Evolutionary conservation across 1,284 basidiomycete genomes (phyloP).

Genomic region (Microbotryum violaceum): DNA sequence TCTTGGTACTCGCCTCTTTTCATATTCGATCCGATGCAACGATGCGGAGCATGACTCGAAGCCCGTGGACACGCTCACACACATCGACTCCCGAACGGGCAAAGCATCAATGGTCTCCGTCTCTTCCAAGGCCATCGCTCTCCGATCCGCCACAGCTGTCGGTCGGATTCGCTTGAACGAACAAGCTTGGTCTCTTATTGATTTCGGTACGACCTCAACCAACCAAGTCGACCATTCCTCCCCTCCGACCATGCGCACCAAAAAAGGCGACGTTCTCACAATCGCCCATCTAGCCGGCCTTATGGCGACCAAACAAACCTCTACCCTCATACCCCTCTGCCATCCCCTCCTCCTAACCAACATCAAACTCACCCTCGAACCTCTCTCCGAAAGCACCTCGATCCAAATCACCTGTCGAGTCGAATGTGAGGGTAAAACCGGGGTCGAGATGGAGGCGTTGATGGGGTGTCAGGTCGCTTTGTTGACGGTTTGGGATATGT

Average conservation of each 20-base stretch:
- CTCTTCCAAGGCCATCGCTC: constrained; percentile 56
- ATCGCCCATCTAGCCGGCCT: constrained; percentile 76
- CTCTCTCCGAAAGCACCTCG: constrained; percentile 42
- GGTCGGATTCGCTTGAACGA: constrained; percentile 66
- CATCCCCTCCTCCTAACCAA: constrained; percentile 68
- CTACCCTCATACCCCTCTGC: constrained; percentile 74
- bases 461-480: constrained; percentile 70
- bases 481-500: constrained; percentile 85
- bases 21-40: too few species aligned
- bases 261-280: constrained; percentile 68
- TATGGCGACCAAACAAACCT: constrained; percentile 75
- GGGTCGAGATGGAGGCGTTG: constrained; percentile 91
- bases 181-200: constrained; percentile 57
- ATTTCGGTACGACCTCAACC: constrained; percentile 19
- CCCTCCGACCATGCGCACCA: constrained; percentile 46
- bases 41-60: neutral
- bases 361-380: constrained; percentile 54
- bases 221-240: constrained; percentile 2
- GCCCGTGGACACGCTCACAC: constrained; percentile 48
- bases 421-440: constrained; percentile 67
- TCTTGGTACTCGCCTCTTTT: neutral
- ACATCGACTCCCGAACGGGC: constrained; percentile 57
- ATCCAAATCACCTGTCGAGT: constrained; percentile 61
- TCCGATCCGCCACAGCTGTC: constrained; percentile 62
- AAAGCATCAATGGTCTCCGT: constrained; percentile 74